Evolutionary conservation across 768 basidiomycete genomes (phyloP), one percentile per base, ranked within the genome.

Genomic region (Agaricus subrufescens): DNA sequence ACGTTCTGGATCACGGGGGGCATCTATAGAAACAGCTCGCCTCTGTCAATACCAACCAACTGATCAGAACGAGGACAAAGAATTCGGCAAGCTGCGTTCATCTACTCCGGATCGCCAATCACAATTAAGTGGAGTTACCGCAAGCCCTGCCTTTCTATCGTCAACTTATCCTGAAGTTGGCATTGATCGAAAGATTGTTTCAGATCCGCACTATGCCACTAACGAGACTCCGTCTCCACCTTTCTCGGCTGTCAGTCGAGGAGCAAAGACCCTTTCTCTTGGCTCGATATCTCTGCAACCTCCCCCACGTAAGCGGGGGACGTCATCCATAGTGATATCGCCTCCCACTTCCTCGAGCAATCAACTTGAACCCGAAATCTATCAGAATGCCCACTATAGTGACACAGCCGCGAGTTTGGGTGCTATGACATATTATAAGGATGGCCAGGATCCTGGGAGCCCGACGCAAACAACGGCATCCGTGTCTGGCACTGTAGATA

Each of bases 1-100:
- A 37, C 79, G 83, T 3, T 84, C 85, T 3, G 70, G 74, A 2
- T 84, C 84, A 15, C 74, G 78, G 39, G 73, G 80, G 14, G 71
- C 78, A 7, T 75, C 77, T 5, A 65, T 75, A n/a, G 72, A 75
- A 30, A 70, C 65, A 34, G 72, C 71, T n/a, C 60, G 61, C 27
- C 61, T 30, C 29, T 12, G 58, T 37, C 68, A 59, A 30, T 71
- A 63, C 46, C 73, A 65, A 57, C 69, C 64, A 19, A 4, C 46
- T 34, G 73, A 60, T 64, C 61, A 50, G 8, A 66, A 64, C 11
- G 73, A 84, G 52, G 84, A 84, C n/a, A 54, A 46, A 12, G 37
- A 45, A 14, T 84, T 84, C 42, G 74, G 72, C 58, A 80, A 79
- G 74, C 66, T 81, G 46, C 72, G 79, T 39, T 70, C 74, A 25